These are phyloP conservation scores for Boechera divaricarpa DNA, from an alignment of 345 rosid genomes.

Conservation along the genomic window DNA sequence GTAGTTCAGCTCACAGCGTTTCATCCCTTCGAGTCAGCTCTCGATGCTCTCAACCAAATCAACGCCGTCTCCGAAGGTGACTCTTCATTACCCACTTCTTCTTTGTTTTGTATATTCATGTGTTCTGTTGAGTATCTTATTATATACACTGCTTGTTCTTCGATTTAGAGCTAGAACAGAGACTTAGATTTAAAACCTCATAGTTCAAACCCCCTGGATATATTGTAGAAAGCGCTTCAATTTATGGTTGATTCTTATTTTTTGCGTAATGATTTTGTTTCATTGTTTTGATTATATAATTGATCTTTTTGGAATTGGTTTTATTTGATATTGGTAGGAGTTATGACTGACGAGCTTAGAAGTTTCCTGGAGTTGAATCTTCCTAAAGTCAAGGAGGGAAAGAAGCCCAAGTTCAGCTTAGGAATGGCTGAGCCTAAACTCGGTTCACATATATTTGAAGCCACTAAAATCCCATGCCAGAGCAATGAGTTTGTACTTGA, in stretches of 20 bases:
- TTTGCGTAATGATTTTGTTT: not conserved
- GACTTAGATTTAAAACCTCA: not conserved
- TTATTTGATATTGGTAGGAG: slow-evolving; percentile 41
- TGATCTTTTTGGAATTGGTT: not conserved
- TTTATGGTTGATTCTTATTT: not conserved
- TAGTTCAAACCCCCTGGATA: not conserved
- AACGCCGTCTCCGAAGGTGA: slow-evolving; percentile 92
- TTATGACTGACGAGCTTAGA: slow-evolving; percentile 93
- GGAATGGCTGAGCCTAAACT: slow-evolving; percentile 93
- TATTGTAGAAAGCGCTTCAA: not conserved
- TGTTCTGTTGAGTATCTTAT: not conserved
- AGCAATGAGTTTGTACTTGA: slow-evolving; percentile 89
- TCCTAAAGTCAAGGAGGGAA: slow-evolving; percentile 89
- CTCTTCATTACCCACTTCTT: not conserved
- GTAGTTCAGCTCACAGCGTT: slow-evolving; percentile 83
- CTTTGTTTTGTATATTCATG: not conserved
- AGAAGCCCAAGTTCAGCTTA: slow-evolving; percentile 85
- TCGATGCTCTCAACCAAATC: slow-evolving; percentile 80
- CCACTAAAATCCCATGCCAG: slow-evolving; percentile 87
- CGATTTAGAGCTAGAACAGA: not conserved
- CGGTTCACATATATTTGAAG: slow-evolving; percentile 85
- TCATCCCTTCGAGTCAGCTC: slow-evolving; percentile 72
- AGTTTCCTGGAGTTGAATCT: slow-evolving; percentile 89
- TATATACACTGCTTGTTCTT: not conserved
- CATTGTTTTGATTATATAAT: not conserved